A percentile compares a stretch with the other conserved stretches of the same genome.
Conservation (phyloP, 345 rosid genomes). For the Cochlearia excelsa region DNA sequence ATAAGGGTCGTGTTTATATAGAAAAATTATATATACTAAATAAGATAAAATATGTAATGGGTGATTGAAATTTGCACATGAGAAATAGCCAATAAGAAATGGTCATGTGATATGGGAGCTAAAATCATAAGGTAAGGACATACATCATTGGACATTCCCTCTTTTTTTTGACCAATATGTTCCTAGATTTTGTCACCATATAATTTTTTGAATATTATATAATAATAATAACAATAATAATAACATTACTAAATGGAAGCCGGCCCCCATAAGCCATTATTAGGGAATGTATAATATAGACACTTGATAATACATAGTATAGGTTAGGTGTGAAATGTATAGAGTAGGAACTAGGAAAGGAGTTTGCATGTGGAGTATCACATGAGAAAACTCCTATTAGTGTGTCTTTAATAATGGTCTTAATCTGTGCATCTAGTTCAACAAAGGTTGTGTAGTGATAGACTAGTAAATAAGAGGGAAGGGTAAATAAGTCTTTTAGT, state of each 20-base stretch:
- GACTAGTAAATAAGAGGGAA: slow-evolving; percentile 1
- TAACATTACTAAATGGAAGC: slow-evolving; percentile 27
- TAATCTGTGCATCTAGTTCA: background rate
- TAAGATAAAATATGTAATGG: no score
- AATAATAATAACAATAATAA: background rate
- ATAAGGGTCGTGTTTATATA: slow-evolving; percentile 12
- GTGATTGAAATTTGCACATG: slow-evolving; percentile 20
- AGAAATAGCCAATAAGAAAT: slow-evolving; percentile 28
- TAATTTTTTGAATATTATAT: background rate
- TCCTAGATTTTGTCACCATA: slow-evolving; percentile 33
- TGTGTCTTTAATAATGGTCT: slow-evolving; percentile 20
- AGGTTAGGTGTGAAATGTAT: slow-evolving; percentile 31
- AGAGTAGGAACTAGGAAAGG: slow-evolving; percentile 16
- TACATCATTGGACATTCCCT: slow-evolving; percentile 32
- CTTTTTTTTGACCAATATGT: slow-evolving; percentile 2
- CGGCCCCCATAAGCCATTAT: slow-evolving; percentile 32
- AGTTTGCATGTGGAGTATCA: slow-evolving; percentile 28
- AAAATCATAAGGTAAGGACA: slow-evolving; percentile 22
- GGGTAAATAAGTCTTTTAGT: slow-evolving; percentile 24
- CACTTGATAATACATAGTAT: slow-evolving; percentile 16
- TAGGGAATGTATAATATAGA: slow-evolving; percentile 27
- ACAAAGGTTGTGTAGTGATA: no score
- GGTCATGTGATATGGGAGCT: slow-evolving; percentile 37
- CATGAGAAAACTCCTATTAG: slow-evolving; percentile 21
- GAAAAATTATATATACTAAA: slow-evolving; percentile 4